Evolutionary conservation across 306 rosid species (phyloP).

Genomic region (Fragaria vesca): DNA sequence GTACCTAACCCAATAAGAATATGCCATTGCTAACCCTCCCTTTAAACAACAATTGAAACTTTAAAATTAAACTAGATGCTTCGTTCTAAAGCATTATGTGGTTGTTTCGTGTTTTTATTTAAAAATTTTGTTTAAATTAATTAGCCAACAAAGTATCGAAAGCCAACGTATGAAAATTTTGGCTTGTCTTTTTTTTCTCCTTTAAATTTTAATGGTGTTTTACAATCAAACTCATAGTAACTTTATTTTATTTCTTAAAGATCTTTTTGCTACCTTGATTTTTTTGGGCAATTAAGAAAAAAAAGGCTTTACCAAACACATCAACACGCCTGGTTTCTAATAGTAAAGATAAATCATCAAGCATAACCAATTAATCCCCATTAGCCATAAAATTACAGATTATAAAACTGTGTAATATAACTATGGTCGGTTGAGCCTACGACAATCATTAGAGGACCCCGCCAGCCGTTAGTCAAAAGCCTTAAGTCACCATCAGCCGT

Average conservation of each 20-base stretch:
- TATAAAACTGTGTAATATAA: neutral
- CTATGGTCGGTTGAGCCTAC: slow-evolving; percentile 30
- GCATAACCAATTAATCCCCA: slow-evolving; percentile 11
- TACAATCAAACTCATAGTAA: no score
- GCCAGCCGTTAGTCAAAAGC: slow-evolving; percentile 17
- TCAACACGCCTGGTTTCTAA: no score
- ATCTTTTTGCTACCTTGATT: no score
- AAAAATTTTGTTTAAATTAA: no score
- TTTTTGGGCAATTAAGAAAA: no score
- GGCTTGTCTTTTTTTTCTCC: no score
- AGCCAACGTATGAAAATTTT: neutral
- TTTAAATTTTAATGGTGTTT: no score
- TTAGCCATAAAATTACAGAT: slow-evolving; percentile 32
- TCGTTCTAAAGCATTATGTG: neutral
- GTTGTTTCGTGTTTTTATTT: no score
- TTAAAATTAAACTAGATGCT: neutral
- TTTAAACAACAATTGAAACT: neutral
- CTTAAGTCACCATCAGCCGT: slow-evolving; percentile 35
- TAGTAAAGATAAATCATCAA: neutral
- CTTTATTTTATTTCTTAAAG: neutral
- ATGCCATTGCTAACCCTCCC: neutral
- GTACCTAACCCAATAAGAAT: slow-evolving; percentile 12
- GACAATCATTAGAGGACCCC: slow-evolving; percentile 33
- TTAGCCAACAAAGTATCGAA: neutral
- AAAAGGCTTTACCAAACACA: no score